phyloP scores from a whole-genome alignment of 2,329 filamentous ascomycete genomes.

The Aspergillus ochraceoroseus region DNA sequence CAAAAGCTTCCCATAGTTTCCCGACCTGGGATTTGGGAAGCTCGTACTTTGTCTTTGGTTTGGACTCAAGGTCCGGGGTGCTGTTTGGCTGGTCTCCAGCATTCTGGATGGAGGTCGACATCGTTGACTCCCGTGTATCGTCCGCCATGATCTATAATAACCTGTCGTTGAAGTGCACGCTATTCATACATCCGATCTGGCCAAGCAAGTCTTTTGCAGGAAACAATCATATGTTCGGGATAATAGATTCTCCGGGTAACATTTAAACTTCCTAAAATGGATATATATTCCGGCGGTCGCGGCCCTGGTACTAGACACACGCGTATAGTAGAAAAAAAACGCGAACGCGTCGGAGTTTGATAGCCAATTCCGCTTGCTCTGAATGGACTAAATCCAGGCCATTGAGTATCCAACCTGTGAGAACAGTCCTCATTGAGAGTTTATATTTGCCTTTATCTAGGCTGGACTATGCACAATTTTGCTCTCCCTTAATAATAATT shows the following conservation, averaged over 20 bases:
- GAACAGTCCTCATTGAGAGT: slow-evolving; percentile 2
- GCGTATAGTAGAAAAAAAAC: slow-evolving; percentile 32
- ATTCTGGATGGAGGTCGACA: slow-evolving; percentile 12
- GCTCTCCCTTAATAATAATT: slow-evolving; percentile 9
- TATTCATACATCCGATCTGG: slow-evolving; percentile 6
- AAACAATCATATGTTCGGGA: slow-evolving; percentile 15
- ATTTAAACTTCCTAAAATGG: slow-evolving; percentile 1
- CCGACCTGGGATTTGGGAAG: slow-evolving; percentile 44
- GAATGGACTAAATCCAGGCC: slow-evolving; percentile 12
- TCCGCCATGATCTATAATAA: slow-evolving; percentile 35
- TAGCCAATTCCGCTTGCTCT: slow-evolving; percentile 16
- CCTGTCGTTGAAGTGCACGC: neutral
- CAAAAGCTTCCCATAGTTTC: slow-evolving; percentile 48
- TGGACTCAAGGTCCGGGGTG: slow-evolving; percentile 18
- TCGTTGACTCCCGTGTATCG: slow-evolving; percentile 33
- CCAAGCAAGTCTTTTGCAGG: slow-evolving; percentile 12
- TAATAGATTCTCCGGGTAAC: slow-evolving; percentile 12
- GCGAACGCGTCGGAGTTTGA: slow-evolving; percentile 32
- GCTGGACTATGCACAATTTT: slow-evolving; percentile 16
- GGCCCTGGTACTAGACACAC: slow-evolving; percentile 18
- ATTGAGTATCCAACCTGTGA: slow-evolving; percentile 11
- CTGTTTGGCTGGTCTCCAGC: slow-evolving; percentile 19
- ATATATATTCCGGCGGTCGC: slow-evolving; percentile 22
- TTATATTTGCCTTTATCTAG: neutral
- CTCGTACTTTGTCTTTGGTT: slow-evolving; percentile 40